These are phyloP conservation scores for Thalassiosira livingstoniorum DNA, from an alignment of 352 stramenopile genomes.

Conservation along the genomic window DNA sequence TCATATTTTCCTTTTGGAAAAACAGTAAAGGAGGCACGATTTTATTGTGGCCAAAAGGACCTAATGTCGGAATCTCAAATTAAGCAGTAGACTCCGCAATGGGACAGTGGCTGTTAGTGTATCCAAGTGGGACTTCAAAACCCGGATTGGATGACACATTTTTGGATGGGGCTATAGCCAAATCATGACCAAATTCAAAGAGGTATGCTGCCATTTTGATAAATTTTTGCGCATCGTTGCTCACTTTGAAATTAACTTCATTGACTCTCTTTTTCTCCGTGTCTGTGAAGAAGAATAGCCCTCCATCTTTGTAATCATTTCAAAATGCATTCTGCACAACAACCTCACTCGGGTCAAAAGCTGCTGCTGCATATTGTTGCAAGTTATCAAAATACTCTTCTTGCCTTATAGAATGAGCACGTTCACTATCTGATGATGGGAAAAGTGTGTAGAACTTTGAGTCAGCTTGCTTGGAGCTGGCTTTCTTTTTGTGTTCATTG, in stretches of 20 bases:
- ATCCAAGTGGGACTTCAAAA: slow-evolving; percentile 38
- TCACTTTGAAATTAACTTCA: slow-evolving; percentile 4
- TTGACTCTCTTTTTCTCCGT: slow-evolving; percentile 11
- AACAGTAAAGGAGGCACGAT: too few species aligned
- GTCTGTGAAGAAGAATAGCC: slow-evolving; percentile 14
- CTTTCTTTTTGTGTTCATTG: slow-evolving; percentile 7
- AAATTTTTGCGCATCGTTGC: slow-evolving; percentile 12
- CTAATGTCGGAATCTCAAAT: too few species aligned
- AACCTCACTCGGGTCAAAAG: slow-evolving; percentile 23
- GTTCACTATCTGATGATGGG: neutral
- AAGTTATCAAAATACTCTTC: slow-evolving; percentile 24
- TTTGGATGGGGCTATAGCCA: slow-evolving; percentile 11
- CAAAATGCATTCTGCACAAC: neutral
- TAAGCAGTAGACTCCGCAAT: neutral
- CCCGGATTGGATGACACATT: slow-evolving; percentile 36
- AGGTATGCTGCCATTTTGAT: slow-evolving; percentile 25
- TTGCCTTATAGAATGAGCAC: neutral
- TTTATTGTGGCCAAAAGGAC: too few species aligned
- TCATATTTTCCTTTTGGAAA: too few species aligned
- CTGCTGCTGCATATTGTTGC: slow-evolving; percentile 10
- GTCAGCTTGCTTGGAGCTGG: neutral
- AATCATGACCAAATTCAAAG: slow-evolving; percentile 48
- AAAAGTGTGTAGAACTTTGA: slow-evolving; percentile 26
- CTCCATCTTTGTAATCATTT: slow-evolving; percentile 25
- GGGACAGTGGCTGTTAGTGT: too few species aligned